A percentile compares a stretch with the other conserved stretches of the same genome.
Conservation (phyloP, 768 basidiomycete species). For the Saitozyma podzolica region DNA sequence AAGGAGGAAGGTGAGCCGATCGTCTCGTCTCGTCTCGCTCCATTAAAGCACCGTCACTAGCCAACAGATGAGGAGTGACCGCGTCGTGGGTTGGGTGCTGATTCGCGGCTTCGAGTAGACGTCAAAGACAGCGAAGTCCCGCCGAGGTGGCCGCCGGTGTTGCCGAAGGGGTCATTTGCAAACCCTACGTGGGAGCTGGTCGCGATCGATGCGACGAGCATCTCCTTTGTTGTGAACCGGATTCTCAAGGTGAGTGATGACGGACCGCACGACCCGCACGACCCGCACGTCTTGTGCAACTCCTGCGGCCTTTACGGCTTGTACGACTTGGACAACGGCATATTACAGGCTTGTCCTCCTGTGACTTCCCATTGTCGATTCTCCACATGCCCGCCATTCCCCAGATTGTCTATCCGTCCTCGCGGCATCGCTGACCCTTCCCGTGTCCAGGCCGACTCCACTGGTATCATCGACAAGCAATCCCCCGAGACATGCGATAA, state of each 20-base stretch:
- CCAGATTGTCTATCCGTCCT: too few species aligned
- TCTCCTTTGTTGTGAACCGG: slow-evolving; percentile 70
- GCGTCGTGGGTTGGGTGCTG: slow-evolving; percentile 4
- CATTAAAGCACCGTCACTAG: too few species aligned
- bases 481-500: slow-evolving; percentile 62
- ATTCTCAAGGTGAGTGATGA: slow-evolving; percentile 65
- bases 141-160: slow-evolving; percentile 74
- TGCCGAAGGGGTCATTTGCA: slow-evolving; percentile 56
- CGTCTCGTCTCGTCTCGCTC: not conserved
- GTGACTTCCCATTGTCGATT: too few species aligned
- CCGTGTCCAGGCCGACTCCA: slow-evolving; percentile 26
- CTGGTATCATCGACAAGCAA: slow-evolving; percentile 59
- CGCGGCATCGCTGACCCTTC: too few species aligned
- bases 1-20: slow-evolving; percentile 59
- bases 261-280: not conserved
- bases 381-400: too few species aligned
- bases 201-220: slow-evolving; percentile 67
- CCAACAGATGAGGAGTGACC: slow-evolving; percentile 37
- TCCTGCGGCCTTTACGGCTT: not conserved
- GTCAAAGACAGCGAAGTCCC: slow-evolving; percentile 58
- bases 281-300: slow-evolving; percentile 1
- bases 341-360: too few species aligned
- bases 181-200: slow-evolving; percentile 68
- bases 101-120: slow-evolving; percentile 12
- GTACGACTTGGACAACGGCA: too few species aligned